Conservation (phyloP, 139 green algal genomes). For the Klebsormidium nitens region DNA sequence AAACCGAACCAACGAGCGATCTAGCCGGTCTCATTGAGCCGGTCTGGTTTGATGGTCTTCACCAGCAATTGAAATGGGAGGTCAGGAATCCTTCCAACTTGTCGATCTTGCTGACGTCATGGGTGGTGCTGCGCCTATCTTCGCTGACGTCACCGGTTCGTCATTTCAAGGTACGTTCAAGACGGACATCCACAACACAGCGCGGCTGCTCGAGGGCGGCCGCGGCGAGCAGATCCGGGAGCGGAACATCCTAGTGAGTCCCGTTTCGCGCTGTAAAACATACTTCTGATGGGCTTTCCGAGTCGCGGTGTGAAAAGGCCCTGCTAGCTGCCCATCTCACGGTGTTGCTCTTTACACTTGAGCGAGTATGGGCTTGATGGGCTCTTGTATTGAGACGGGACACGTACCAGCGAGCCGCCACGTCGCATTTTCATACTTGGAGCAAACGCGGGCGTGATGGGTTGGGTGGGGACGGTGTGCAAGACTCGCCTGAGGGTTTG, state of each 20-base stretch:
- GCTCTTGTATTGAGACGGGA: too few relatives aligned
- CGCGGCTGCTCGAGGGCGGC: constrained; percentile 71
- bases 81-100: neutral
- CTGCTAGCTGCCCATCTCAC: too few relatives aligned
- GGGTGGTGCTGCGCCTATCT: neutral
- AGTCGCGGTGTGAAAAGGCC: too few relatives aligned
- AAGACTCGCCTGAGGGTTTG: too few relatives aligned
- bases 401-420: too few relatives aligned
- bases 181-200: constrained; percentile 80
- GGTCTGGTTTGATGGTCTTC: neutral
- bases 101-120: neutral
- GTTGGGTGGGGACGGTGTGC: too few relatives aligned
- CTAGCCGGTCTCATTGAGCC: neutral
- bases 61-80: neutral
- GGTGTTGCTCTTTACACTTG: too few relatives aligned
- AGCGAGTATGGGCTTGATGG: too few relatives aligned
- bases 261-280: neutral
- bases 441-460: too few relatives aligned
- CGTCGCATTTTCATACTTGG: too few relatives aligned
- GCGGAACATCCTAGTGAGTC: constrained; percentile 65
- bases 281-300: neutral
- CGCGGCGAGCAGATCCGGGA: constrained; percentile 65
- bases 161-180: constrained; percentile 75
- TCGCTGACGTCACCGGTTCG: too few relatives aligned
- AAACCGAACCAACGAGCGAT: neutral